Evolutionary conservation across 75 land plant genomes (phyloP), one percentile per base, ranked within the genome.

Genomic region (Ceratopteris richardii): DNA sequence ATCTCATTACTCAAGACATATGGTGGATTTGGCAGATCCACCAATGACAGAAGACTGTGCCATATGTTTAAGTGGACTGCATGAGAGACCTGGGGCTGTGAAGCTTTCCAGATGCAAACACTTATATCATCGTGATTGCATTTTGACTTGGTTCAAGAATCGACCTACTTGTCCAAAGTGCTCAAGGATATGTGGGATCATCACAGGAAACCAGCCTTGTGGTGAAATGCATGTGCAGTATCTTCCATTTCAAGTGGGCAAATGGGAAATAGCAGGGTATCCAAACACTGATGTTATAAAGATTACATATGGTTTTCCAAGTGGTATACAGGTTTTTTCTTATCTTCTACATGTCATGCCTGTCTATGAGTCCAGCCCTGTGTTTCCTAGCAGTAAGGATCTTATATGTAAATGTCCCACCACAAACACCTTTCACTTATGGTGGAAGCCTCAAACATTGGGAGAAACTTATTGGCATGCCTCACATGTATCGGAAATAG

Each of bases 161-260:
- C 63, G 73, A 11, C 71, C 71, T 6, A 58, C 62, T 20, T 66
- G 74, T 50, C 74, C 71, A 22, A 41, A 40, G 36, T 71, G 71
- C 51, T 41, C 42, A 19, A 51, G 22, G 46, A 39, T 52, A 0
- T 71, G 67, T 58, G 74, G 74, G 1, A 30, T 58, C 28, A 52
- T 71, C 28, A 71, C 39, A 2, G 71, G 71, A 52, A 71, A 36
- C 24, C 74, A 71, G 31, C 74, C 74, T 37, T 50, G 31, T 29
- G 71, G 74, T 26, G 42, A 56, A 1, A 66, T 71, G 74, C 29
- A 9, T 17, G 56, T 68, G 31, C 58, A 47, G 20, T 44, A 25
- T 43, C 51, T 68, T 52, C 68, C 58, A 29, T 33, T 39, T 42
- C 39, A 20, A 41, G 64, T 58, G 20, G 46, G 36, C 25, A 44